phyloP scores from a whole-genome alignment of 352 stramenopile species.

The Pelagophyceae sp. region DNA sequence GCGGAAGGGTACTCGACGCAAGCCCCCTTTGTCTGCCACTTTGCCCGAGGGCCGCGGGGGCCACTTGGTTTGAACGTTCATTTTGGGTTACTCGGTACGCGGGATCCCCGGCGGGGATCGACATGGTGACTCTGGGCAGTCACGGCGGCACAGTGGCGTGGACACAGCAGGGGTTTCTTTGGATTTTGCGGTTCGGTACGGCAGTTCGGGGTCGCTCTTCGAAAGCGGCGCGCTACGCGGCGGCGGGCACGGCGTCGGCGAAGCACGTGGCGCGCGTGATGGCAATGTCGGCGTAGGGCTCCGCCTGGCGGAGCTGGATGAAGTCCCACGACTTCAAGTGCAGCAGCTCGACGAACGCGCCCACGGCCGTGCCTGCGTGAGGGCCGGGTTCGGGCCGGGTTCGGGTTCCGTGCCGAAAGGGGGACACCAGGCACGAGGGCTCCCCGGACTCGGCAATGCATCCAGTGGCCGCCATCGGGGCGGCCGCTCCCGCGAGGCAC shows the following conservation, averaged over 20 bases:
- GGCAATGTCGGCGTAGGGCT: slow-evolving; percentile 85
- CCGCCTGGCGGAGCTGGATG: slow-evolving; percentile 81
- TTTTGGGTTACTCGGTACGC: no score
- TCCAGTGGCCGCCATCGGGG: slow-evolving; percentile 17
- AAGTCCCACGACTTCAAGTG: slow-evolving; percentile 94
- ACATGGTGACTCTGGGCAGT: no score
- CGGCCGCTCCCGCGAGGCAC: not conserved
- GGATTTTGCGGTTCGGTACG: no score
- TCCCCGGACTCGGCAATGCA: slow-evolving; percentile 29
- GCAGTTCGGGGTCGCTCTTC: no score
- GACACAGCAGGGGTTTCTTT: no score
- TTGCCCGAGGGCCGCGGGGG: no score
- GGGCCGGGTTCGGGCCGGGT: slow-evolving; percentile 43
- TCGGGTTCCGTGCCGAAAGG: not conserved
- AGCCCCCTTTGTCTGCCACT: no score
- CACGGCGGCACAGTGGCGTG: no score
- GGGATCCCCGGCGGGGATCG: no score
- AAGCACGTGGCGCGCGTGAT: slow-evolving; percentile 39
- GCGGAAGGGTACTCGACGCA: no score
- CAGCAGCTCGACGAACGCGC: slow-evolving; percentile 91
- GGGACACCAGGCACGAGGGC: no score
- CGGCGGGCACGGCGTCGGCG: slow-evolving; percentile 18
- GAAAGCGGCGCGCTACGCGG: not conserved
- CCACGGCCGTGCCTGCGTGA: slow-evolving; percentile 82
- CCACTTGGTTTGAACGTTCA: no score